Evolutionary conservation across 2,329 filamentous ascomycete species (phyloP), one percentile per base, ranked within the genome.

Genomic region (Colletotrichum paranaense): DNA sequence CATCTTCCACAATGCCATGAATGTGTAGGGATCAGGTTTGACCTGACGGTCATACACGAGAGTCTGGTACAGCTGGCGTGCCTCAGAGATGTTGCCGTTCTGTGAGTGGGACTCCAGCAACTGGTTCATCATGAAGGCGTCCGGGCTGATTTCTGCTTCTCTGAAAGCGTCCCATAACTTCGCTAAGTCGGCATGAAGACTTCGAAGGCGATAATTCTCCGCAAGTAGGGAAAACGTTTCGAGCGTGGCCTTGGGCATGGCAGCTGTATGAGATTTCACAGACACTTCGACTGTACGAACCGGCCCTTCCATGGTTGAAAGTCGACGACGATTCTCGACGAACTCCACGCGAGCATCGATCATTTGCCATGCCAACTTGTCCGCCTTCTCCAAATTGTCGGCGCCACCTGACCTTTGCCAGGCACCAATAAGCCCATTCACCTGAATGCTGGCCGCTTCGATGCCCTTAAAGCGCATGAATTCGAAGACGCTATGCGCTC

Each of bases 371-470:
- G 89, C 94, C 66, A 95, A 85, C 49, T 86, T 82, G 77, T 95
- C 93, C 2, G 93, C 94, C 77, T 88, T 89, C 62, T 88, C 83
- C 65, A 89, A 82, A 67, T 91, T 84, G 26, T 84, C 83, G 1
- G 85, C 84, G 7, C 84, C 88, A 26, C 89, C 89, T 6, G 90
- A 88, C 59, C 94, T 89, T 64, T 97, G 86, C 89, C 93, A 95
- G 1, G 93, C 94, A 9, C 92, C 93, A 67, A 98, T 90, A 24
- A 98, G 86, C 8, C 94, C 93, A 78, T 98, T 97, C 68, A 97
- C 86, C 76, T 97, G 94, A 64, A 93, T 92, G 2, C 93, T 86
- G 53, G 93, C 91, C 2, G 94, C 91, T 70, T 87, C 86, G 42
- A 95, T 88, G 1, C 91, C 91, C 77, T 89, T 90, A 65, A 89